A percentile compares a stretch with the other conserved stretches of the same genome.
Conservation (phyloP, 2,329 filamentous ascomycete species). For the Ascochyta pisi region DNA sequence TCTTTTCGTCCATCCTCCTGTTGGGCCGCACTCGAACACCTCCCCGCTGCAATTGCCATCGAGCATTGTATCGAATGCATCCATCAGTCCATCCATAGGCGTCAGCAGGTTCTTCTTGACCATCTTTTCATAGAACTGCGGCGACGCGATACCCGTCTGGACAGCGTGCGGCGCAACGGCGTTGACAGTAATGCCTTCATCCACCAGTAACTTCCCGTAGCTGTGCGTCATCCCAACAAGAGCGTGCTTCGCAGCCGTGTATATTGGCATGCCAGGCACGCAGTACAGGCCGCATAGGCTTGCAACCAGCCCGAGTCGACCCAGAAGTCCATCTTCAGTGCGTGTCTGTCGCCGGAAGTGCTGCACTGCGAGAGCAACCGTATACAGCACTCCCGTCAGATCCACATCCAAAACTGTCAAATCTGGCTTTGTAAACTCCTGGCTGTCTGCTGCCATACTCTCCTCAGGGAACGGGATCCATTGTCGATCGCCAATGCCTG, state of each 20-base stretch:
- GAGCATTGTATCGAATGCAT: constrained; percentile 50
- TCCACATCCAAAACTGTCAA: constrained; percentile 50
- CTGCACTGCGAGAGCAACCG: constrained; percentile 52
- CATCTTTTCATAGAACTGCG: constrained; percentile 49
- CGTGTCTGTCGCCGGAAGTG: constrained; percentile 52
- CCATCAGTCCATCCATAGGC: constrained; percentile 50
- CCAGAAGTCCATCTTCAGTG: constrained; percentile 35
- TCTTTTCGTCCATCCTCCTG: constrained; percentile 38
- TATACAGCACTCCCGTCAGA: constrained; percentile 54
- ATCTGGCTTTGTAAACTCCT: constrained; percentile 49
- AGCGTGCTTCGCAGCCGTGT: constrained; percentile 54
- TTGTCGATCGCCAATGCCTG: constrained; percentile 51
- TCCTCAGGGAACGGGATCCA: constrained; percentile 38
- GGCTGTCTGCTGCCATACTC: constrained; percentile 20
- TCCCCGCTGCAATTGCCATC: constrained; percentile 47
- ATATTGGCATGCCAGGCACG: constrained; percentile 52
- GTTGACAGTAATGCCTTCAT: constrained; percentile 52
- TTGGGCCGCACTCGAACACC: constrained; percentile 52
- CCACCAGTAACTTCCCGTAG: constrained; percentile 51
- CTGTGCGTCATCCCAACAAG: constrained; percentile 50
- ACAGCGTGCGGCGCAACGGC: constrained; percentile 53
- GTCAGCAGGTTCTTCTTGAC: constrained; percentile 47
- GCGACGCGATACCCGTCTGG: constrained; percentile 49
- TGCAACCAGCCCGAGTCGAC: constrained; percentile 48
- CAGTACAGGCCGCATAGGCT: constrained; percentile 55